phyloP scores from a whole-genome alignment of 805 yeast species.

The Candida namnaoensis region DNA sequence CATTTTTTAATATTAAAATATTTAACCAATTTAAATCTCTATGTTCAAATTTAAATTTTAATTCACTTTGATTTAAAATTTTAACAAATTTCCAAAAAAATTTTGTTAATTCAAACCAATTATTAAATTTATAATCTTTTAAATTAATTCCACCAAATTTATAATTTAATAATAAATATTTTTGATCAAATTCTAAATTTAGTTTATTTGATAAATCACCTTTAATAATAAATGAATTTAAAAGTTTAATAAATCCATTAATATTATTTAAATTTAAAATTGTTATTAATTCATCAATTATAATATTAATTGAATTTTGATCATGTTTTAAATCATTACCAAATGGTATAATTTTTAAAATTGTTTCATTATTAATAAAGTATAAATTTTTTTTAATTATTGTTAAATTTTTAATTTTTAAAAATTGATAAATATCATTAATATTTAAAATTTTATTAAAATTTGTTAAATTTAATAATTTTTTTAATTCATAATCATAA shows the following conservation, averaged over 20 bases:
- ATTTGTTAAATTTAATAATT: constrained; percentile 27
- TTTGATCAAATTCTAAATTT: constrained; percentile 21
- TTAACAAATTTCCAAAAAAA: constrained; percentile 48
- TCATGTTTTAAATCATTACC: constrained; percentile 28
- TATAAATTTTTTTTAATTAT: constrained; percentile 10
- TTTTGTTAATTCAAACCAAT: constrained; percentile 27
- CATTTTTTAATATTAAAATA: constrained; percentile 24
- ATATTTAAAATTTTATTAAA: constrained; percentile 23
- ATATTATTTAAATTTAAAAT: constrained; percentile 28
- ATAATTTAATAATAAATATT: constrained; percentile 25
- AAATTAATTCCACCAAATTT: constrained; percentile 36
- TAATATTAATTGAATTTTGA: constrained; percentile 32
- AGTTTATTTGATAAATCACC: constrained; percentile 39
- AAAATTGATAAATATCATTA: constrained; percentile 11
- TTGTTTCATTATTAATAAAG: constrained; percentile 32
- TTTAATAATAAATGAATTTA: constrained; percentile 34
- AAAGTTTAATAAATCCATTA: constrained; percentile 37
- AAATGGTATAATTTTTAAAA: constrained; percentile 46
- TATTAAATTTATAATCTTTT: constrained; percentile 29
- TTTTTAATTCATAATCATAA: constrained; percentile 15
- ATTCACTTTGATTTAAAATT: constrained; percentile 44
- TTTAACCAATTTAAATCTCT: constrained; percentile 66
- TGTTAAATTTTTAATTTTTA: constrained; percentile 5
- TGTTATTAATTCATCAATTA: constrained; percentile 38
- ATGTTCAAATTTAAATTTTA: constrained; percentile 51